phyloP scores from a whole-genome alignment of 73 alveolate species.

The Halteria grandinella region DNA sequence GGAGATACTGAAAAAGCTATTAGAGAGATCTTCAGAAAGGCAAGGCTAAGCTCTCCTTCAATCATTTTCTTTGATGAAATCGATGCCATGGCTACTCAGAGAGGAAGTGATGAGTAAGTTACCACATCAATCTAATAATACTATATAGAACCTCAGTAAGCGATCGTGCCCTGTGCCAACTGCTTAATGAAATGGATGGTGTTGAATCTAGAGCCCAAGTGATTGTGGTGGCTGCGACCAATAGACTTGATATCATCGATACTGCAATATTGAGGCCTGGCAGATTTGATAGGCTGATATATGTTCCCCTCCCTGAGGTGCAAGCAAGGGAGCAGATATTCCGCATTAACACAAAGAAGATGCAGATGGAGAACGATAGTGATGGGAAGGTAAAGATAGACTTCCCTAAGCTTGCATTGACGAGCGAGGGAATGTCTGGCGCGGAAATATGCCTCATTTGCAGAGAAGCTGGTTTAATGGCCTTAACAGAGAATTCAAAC shows the following conservation, averaged over 20 bases:
- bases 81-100: conserved; percentile 92
- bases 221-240: conserved; percentile 98
- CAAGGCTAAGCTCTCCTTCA: conserved; percentile 97
- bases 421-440: conserved; percentile 85
- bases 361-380: conserved; percentile 75
- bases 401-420: conserved; percentile 61
- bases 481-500: too few species aligned
- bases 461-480: neutral
- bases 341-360: conserved; percentile 68
- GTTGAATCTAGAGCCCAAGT: conserved; percentile 88
- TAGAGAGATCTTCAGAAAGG: conserved; percentile 97
- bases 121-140: neutral
- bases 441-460: conserved; percentile 78
- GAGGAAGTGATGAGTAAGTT: conserved; percentile 82
- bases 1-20: conserved; percentile 99
- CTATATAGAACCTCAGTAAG: conserved; percentile 53
- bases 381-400: too few species aligned
- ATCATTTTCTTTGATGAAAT: conserved; percentile 99
- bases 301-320: conserved; percentile 91
- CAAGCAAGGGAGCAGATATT: conserved; percentile 86
- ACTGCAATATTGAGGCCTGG: conserved; percentile 94
- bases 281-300: conserved; percentile 89
- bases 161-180: conserved; percentile 91
- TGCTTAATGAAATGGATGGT: conserved; percentile 99
- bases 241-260: conserved; percentile 81